Evolutionary conservation across 2,329 filamentous ascomycete genomes (phyloP), one percentile per base, ranked within the genome.

Genomic region (Alternaria dauci): DNA sequence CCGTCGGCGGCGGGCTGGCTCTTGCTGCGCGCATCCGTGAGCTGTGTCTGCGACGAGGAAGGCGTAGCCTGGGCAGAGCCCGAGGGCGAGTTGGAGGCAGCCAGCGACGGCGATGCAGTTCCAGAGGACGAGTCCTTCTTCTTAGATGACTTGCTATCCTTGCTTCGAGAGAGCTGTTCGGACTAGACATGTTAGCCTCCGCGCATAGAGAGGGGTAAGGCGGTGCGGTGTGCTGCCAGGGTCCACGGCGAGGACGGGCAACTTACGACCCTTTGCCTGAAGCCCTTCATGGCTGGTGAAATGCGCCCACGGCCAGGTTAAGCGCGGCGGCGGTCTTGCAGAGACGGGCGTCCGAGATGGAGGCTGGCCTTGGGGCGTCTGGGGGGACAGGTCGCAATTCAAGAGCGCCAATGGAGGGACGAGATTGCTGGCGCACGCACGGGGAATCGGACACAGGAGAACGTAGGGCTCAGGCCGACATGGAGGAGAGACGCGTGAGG

Each of bases 241-340:
- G 69, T 67, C 25, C 48, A 62, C 63, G 62, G 62, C 68, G 66
- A 69, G 58, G 59, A 63, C 63, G 70, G 66, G 71, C 68, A 42
- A 88, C 92, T 86, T 88, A 97, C 93, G 86, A 97, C 93, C 91
- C 92, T 92, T 86, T 96, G 93, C 83, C 93, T 91, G 82, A 98
- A 96, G 80, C 93, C 91, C 85, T 97, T 97, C 94, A 98, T 97
- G 82, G 86, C 65, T 91, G 81, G 81, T 81, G 68, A 69, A 68
- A 65, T 63, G 74, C 73, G 74, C 75, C 72, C 71, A 63, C 63
- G 62, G 62, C 68, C 70, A 71, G 66, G 65, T 69, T 65, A 70
- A 67, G 71, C 62, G 68, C 68, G 68, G 73, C 70, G 71, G 65
- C 59, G 54, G 70, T 59, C 36, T 56, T 68, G 66, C 65, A 66